A percentile compares a stretch with the other conserved stretches of the same genome.
Conservation (phyloP, 768 basidiomycete genomes). For the Tricholoma furcatifolium region DNA sequence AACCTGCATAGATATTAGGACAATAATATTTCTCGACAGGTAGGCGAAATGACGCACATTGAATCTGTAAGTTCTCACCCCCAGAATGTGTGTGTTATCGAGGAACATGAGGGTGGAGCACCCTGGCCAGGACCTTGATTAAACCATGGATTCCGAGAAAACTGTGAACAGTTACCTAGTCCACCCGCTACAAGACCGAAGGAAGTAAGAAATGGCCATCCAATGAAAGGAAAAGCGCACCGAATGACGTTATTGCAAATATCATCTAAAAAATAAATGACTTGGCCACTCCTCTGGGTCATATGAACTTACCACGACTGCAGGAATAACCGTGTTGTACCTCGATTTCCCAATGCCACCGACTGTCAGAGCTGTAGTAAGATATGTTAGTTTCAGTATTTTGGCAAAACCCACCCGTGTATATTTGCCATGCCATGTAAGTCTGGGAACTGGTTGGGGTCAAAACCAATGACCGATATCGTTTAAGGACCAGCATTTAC, state of each 20-base stretch:
- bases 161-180: not conserved
- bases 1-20: constrained; percentile 18
- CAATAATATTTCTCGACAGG: not conserved
- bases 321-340: constrained; percentile 10
- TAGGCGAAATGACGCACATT: constrained; percentile 12
- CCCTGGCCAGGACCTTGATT: not conserved
- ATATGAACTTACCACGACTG: constrained; percentile 8
- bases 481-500: constrained; percentile 17
- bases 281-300: not conserved
- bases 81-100: too few species aligned
- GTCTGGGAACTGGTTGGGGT: constrained; percentile 29
- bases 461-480: not conserved
- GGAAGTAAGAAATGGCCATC: too few species aligned
- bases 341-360: constrained; percentile 7
- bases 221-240: constrained; percentile 1
- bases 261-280: not conserved
- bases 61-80: constrained; percentile 20
- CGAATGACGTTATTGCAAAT: constrained; percentile 6
- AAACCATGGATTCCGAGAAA: not conserved
- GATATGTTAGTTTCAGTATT: not conserved
- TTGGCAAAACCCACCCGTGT: constrained; percentile 19
- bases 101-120: constrained; percentile 5
- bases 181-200: not conserved
- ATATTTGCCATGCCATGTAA: constrained; percentile 33
- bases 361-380: not conserved